phyloP scores from a whole-genome alignment of 1,284 basidiomycete species.

The Exobasidium cylindrosporum region DNA sequence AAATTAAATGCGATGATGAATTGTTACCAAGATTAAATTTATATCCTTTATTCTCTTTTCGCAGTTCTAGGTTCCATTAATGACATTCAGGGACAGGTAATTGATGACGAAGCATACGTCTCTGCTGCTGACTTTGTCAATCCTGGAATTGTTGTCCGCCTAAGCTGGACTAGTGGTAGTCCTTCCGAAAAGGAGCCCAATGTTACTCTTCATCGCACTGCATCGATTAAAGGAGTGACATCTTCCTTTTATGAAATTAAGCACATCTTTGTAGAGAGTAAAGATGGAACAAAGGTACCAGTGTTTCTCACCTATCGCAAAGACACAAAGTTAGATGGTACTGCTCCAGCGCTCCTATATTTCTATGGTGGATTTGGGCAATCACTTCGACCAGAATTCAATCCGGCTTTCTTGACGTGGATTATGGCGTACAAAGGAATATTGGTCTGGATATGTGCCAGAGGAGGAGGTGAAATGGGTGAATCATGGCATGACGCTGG shows the following conservation, averaged over 20 bases:
- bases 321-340: conserved; percentile 69
- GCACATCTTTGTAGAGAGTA: conserved; percentile 65
- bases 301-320: conserved; percentile 83
- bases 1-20: no score
- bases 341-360: conserved; percentile 75
- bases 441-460: conserved; percentile 63
- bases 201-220: conserved; percentile 9
- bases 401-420: conserved; percentile 71
- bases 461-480: conserved; percentile 69
- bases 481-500: conserved; percentile 61
- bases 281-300: conserved; percentile 70
- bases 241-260: conserved; percentile 70
- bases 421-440: conserved; percentile 71
- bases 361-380: conserved; percentile 63
- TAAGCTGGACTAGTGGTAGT: conserved; percentile 35
- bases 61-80: conserved; percentile 67
- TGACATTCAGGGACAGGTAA: conserved; percentile 61
- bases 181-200: conserved; percentile 42
- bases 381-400: conserved; percentile 71
- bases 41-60: no score
- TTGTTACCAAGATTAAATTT: no score
- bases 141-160: conserved; percentile 64
- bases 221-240: conserved; percentile 61
- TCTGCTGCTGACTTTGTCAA: conserved; percentile 70
- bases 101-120: conserved; percentile 68